Evolutionary conservation across 129 eudicot genomes (phyloP), one percentile per base, ranked within the genome.

Genomic region (Tagetes erecta): DNA sequence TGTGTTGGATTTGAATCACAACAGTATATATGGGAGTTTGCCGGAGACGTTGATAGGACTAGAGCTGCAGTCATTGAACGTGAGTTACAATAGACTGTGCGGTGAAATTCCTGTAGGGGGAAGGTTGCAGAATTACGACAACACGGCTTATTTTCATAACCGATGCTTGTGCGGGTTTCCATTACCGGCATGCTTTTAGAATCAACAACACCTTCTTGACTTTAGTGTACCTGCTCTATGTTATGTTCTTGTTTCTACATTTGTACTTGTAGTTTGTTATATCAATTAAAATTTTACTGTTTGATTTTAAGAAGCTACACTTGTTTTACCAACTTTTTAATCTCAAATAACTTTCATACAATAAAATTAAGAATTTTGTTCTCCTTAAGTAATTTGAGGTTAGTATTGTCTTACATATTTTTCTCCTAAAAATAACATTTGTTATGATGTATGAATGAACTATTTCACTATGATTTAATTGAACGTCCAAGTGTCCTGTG

Each of bases 1-100:
- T 0, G 49, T 53, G 50, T 73, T 87, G 70, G 89, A 87, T 72
- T 80, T 87, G 76, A 80, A 81, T 13, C 89, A 84, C 50, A 87
- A 87, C 46, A 77, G 53, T 70, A 82, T 87, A 8, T 82, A 57
- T 38, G 92, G 92, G 67, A 74, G 73, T 35, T 62, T 87, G 70
- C 89, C 92, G 39, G 52, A 13, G 46, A 67, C 73, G 47, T 72
- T 87, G 20, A 58, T 56, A 4, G 74, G 68, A 30, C 37, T 80
- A 11, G 44, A 72, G 12, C 64, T 77, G 75, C 74, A 65, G 59
- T 4, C 37, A 47, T 63, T 76, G 71, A 82, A 85, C 12, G 86
- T 85, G 70, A 75, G 80, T 75, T 85, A 82, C 30, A 85, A 85
- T 9, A 79, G 80, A 62, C 69, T 82, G 30, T 85, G 89, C 76